Evolutionary conservation across 441 rosid genomes (phyloP).

Genomic region (Erodium chrysanthum): DNA sequence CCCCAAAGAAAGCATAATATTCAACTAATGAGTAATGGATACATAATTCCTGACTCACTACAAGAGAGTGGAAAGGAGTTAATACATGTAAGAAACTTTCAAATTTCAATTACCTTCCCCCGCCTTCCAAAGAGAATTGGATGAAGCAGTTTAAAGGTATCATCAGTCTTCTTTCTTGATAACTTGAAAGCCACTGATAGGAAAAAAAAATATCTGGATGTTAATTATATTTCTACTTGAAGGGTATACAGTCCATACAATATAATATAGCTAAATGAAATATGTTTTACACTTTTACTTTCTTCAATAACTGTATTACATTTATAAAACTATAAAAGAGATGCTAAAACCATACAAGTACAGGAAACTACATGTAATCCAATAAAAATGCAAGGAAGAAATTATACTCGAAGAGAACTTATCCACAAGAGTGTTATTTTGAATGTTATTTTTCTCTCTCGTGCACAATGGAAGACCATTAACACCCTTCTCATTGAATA

Average conservation of each 20-base stretch:
- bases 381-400: too few relatives aligned
- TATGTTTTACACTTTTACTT: too few relatives aligned
- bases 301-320: neutral
- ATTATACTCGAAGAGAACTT: too few relatives aligned
- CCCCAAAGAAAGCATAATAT: too few relatives aligned
- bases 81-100: neutral
- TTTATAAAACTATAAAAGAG: neutral
- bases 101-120: conserved; percentile 54
- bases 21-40: too few relatives aligned
- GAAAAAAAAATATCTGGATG: conserved; percentile 28
- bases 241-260: neutral
- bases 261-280: neutral
- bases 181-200: conserved; percentile 40
- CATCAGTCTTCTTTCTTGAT: conserved; percentile 65
- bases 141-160: conserved; percentile 68
- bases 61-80: neutral
- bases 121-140: conserved; percentile 68
- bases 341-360: neutral
- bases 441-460: neutral
- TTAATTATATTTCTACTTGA: neutral
- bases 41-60: neutral
- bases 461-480: neutral
- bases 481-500: neutral
- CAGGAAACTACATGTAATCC: neutral
- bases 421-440: too few relatives aligned